Evolutionary conservation across 2,329 filamentous ascomycete species (phyloP), one percentile per base, ranked within the genome.

Genomic region (Aspergillus phoenicis): DNA sequence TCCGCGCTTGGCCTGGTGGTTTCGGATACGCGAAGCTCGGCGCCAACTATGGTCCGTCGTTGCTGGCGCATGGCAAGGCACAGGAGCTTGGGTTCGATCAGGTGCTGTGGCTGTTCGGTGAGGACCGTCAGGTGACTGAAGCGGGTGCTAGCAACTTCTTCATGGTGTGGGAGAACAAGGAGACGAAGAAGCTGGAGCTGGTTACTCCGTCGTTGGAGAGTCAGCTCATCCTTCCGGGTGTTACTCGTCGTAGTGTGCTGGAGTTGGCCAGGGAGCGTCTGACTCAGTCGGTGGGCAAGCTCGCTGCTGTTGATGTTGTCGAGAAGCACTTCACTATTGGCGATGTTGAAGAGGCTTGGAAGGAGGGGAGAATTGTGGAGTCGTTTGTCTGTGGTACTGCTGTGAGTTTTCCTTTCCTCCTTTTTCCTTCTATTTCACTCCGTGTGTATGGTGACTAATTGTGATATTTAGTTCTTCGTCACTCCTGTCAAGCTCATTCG

Each of bases 101-200:
- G 83, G 89, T 97, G 59, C 84, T 97, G n/a, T 97, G 93, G 93
- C 84, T 97, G 54, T 95, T 96, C 71, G 92, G 92, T 1, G 77
- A 85, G 43, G 84, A 94, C 68, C 86, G 85, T 56, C 86, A 87
- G 73, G 93, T 96, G 65, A 97, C 93, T 2, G 93, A 97, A 81
- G 93, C 93, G 2, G 93, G 93, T 4, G 93, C 92, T 11, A 91
- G 87, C 71, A 97, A 97, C 79, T 97, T 97, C 80, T 96, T 97
- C 72, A 82, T 96, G 7, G 81, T 97, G 11, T 93, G 90, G 91
- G 84, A 71, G 43, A 74, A 75, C 59, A 69, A 83, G 73, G 84
- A 88, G 68, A 77, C 75, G 0, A 87, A 85, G 7, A 84, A 82
- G 69, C 72, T 84, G 24, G 84, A 95, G 80, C 82, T 97, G 33